Base-by-base conservation (phyloP, 1,284 basidiomycete genomes). In the Sanguinoderma infundibulare region DNA sequence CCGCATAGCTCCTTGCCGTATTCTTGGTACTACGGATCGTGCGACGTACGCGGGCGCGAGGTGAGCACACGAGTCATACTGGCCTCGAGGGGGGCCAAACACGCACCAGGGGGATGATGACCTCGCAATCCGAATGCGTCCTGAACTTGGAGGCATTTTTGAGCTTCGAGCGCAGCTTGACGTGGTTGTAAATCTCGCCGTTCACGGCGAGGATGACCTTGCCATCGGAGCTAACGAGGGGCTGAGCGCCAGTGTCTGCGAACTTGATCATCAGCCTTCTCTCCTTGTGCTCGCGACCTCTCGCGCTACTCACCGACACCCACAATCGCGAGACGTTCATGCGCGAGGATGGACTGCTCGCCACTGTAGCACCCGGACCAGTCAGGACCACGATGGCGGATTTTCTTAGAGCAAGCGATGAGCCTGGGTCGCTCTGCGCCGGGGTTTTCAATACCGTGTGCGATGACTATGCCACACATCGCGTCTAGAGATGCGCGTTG, bases 181-280 rank as follows among this genome's bases (percentile, higher is more conserved):
- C 79, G 76, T 99, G 95, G 84, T 99, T 99, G 85, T 99, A 99
- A 72, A 99, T 99, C 79, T 99, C 98, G 58, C 98, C 98, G 79
- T 99, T 99, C 74, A 99, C 98, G 62, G 94, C 90, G 58, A 99
- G 90, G 70, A 92, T 85, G 67, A 91, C 77, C 73, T 92, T 93
- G 60, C 90, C 91, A 70, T 98, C 95, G 52, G 92, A 87, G 78
- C 91, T 95, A 66, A 92, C 79, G 58, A 99, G 85, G 24, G 98
- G 98, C 76, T 99, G 98, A 40, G 98, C 98, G 69, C 98, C 98
- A 32, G 96, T 94, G 76, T 98, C 97, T 98, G 67, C 50, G 59
- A 52, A 51, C 14, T n/a, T 28, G 14, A 32, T 7, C 6, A 57
- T 54, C 34, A 55, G 32, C 36, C 8, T 26, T 30, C 14, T 3